Evolutionary conservation across 2,329 filamentous ascomycete genomes (phyloP), one percentile per base, ranked within the genome.

Genomic region (Exophiala phaeomuriformis): DNA sequence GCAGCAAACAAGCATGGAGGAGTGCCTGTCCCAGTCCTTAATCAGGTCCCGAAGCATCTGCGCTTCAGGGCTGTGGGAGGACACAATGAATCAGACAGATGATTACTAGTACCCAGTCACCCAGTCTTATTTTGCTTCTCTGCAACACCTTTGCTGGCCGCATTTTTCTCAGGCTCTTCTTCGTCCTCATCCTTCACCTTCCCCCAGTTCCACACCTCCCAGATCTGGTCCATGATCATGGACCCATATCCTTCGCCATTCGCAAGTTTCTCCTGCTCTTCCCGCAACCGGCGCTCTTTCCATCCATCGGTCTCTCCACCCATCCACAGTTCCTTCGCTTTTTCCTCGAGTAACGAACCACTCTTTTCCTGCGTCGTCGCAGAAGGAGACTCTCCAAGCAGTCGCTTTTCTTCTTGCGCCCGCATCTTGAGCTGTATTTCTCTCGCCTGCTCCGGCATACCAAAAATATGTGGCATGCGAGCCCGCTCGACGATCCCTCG

Each of bases 221-320:
- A 70, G 0, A 65, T 68, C 67, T 75, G 69, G 55, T 74, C 70
- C 58, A 67, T 66, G 47, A 74, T 75, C 66, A 74, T 65, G 66
- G 71, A 69, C 0, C 69, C 66, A 64, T 75, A 75, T 1, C 71
- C 70, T 57, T 71, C 73, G 39, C 66, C 65, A 47, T 64, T 57
- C 39, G 59, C 61, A 29, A 67, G 61, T 46, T 70, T 71, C 43
- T 72, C 68, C 62, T 65, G 64, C 51, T 64, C 69, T 52, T 73
- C 71, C 41, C 65, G 67, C 36, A 71, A 67, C 58, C 68, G 68
- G 49, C 57, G 70, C 45, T 70, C 67, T 42, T 66, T 65, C 60
- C 68, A 74, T 4, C 59, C 71, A 49, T 69, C 68, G 19, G 61
- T 62, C 65, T 74, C 71, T 12, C 64, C 65, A 30, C 70, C 72